phyloP scores from a whole-genome alignment of 306 rosid species.

The Inga leiocalycina region DNA sequence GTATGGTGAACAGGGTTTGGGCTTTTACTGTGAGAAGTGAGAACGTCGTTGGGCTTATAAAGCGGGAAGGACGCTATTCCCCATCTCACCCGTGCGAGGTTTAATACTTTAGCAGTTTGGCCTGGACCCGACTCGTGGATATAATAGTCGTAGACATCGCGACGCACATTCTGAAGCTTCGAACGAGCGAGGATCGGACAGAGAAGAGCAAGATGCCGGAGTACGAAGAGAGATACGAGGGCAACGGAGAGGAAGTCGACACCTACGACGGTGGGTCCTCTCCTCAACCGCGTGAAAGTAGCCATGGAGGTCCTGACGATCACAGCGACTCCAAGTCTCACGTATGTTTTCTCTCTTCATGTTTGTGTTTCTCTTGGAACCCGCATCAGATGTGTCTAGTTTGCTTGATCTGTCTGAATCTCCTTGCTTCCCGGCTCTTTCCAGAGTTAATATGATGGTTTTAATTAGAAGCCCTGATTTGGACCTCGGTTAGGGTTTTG shows the following conservation, averaged over 20 bases:
- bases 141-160: background rate
- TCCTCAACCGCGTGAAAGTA: slow-evolving; percentile 58
- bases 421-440: background rate
- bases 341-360: slow-evolving; percentile 37
- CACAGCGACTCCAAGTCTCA: slow-evolving; percentile 74
- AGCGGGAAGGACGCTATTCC: background rate
- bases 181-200: background rate
- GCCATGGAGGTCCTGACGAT: slow-evolving; percentile 48
- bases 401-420: background rate
- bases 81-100: background rate
- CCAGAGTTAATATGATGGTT: background rate
- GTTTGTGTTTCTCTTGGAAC: background rate
- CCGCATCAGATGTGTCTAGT: background rate
- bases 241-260: slow-evolving; percentile 64
- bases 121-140: background rate
- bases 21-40: background rate
- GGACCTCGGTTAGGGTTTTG: slow-evolving; percentile 35
- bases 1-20: background rate
- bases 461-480: background rate
- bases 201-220: slow-evolving; percentile 61
- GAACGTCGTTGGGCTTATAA: background rate
- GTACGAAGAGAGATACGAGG: slow-evolving; percentile 77
- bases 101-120: background rate
- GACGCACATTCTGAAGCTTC: background rate
- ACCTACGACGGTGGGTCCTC: slow-evolving; percentile 56